Conservation (phyloP, 164 flowering plant genomes). For the Vitis vinifera region ASM3070453v1 NC_081813.1:6409001-6409500, state of each 20-base stretch:
- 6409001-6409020: not conserved
- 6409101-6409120: not conserved
- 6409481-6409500: constrained; percentile 51
- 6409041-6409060: not conserved
- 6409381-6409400: not conserved
- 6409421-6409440: not conserved
- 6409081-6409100: not conserved
- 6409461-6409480: constrained; percentile 28
- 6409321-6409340: not conserved
- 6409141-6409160: not conserved
- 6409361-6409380: not conserved
- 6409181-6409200: not conserved
- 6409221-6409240: not conserved
- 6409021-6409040: not conserved
- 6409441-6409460: constrained; percentile 5
- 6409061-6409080: not conserved
- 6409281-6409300: not conserved
- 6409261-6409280: not conserved
- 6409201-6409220: not conserved
- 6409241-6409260: not conserved
- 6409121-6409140: not conserved
- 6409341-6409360: not conserved
- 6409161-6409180: not conserved
- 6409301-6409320: not conserved
- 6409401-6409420: not conserved